phyloP scores from a whole-genome alignment of 2,329 filamentous ascomycete species.

The Chrysosporium queenslandicum region DNA sequence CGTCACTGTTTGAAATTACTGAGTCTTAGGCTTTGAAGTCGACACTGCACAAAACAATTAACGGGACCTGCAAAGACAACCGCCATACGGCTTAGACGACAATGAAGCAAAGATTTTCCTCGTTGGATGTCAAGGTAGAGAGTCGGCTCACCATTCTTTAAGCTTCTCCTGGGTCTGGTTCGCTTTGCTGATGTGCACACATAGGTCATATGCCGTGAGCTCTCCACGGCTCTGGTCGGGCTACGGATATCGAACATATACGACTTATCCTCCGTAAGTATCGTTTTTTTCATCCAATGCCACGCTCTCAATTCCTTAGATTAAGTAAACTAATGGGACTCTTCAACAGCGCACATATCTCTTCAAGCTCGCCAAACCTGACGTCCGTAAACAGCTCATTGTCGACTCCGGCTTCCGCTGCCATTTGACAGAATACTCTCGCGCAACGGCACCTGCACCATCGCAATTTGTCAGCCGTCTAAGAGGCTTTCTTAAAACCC shows the following conservation, averaged over 20 bases:
- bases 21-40: not conserved
- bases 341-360: conserved; percentile 66
- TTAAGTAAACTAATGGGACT: not conserved
- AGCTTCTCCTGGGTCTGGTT: not conserved
- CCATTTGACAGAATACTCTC: conserved; percentile 82
- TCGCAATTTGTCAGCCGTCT: conserved; percentile 76
- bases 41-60: not conserved
- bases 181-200: not conserved
- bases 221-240: conserved; percentile 62
- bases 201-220: conserved; percentile 88
- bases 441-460: conserved; percentile 73
- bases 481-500: conserved; percentile 78
- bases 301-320: not conserved
- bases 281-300: no score
- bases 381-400: conserved; percentile 77
- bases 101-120: conserved; percentile 53
- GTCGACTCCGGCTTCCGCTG: conserved; percentile 94
- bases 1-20: conserved; percentile 20
- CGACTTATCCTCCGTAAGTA: conserved; percentile 67
- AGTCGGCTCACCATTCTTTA: not conserved
- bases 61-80: not conserved
- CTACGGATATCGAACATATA: conserved; percentile 89
- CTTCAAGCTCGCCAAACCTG: conserved; percentile 86
- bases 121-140: conserved; percentile 47
- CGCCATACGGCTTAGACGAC: conserved; percentile 13